Base-by-base conservation (phyloP, 441 rosid species). In the Syzygium malaccense region DNA sequence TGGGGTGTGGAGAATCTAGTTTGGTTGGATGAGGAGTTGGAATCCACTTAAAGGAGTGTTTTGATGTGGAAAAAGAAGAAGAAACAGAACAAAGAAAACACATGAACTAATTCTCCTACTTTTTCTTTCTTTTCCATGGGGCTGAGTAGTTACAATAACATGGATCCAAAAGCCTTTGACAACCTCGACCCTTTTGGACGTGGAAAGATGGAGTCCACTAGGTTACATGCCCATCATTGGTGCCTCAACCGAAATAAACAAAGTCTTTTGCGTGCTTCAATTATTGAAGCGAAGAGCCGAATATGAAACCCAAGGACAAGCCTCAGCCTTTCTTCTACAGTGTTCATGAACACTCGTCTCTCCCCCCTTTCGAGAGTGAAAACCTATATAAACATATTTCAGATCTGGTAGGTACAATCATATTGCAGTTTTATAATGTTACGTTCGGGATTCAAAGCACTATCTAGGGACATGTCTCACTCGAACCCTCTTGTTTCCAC, bases 141-240 rank as follows among this genome's bases (percentile, higher is more conserved):
- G 18, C 23, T 75, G 89, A 88, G 85, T 88, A 64, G 83, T 64
- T 92, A 92, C 95, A 91, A 28, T 64, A 92, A 90, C 93, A 90
- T 88, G 91, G 56, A 91, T 90, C 93, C 94, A 91, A 89, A 87
- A 75, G 83, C 83, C 85, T 90, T 93, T 86, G 87, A 91, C 93
- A 92, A 92, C 91, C 91, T 91, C 90, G 88, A 86, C 88, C 87
- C 88, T 89, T 90, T 91, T 80, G 91, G 91, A 93, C 94, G 95
- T 94, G 96, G 93, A 93, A 94, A 93, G 95, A 92, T 91, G 92
- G 91, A 93, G 89, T 91, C 96, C 96, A 95, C 95, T 91, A n/a
- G 89, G 86, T 88, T 75, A 88, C 89, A 79, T 71, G 87, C 80
- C 89, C 89, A 92, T 93, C 92, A 94, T 93, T 93, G 94, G 90